Conservation (phyloP, 1,139 yeast genomes). For the Pichia sp. region DNA sequence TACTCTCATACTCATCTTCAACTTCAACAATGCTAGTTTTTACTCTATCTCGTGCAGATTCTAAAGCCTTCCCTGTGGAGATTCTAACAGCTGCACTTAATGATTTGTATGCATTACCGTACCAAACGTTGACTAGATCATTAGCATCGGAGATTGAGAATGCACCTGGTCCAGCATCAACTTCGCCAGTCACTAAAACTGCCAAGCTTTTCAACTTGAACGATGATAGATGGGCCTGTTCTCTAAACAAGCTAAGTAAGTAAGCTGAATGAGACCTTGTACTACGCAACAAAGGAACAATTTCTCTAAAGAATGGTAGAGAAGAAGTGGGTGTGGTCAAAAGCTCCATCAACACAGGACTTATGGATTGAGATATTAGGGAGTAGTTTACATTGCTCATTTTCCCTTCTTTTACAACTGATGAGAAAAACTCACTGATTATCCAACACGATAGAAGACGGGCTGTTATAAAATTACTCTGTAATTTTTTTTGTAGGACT, state of each 20-base stretch:
- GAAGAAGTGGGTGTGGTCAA: slow-evolving; percentile 30
- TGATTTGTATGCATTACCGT: slow-evolving; percentile 56
- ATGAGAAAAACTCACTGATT: slow-evolving; percentile 65
- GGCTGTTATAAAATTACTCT: slow-evolving; percentile 75
- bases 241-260: slow-evolving; percentile 70
- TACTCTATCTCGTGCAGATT: slow-evolving; percentile 73
- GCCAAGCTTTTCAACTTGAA: slow-evolving; percentile 80
- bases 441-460: slow-evolving; percentile 66
- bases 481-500: slow-evolving; percentile 27
- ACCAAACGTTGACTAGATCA: slow-evolving; percentile 60
- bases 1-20: slow-evolving; percentile 45
- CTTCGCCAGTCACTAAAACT: slow-evolving; percentile 87
- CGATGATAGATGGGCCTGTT: slow-evolving; percentile 69
- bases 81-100: slow-evolving; percentile 73
- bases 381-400: slow-evolving; percentile 23
- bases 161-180: slow-evolving; percentile 93
- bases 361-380: slow-evolving; percentile 11
- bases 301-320: slow-evolving; percentile 67
- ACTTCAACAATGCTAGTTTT: slow-evolving; percentile 68
- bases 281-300: slow-evolving; percentile 81
- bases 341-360: slow-evolving; percentile 11
- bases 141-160: slow-evolving; percentile 79
- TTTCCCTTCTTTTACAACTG: slow-evolving; percentile 27
- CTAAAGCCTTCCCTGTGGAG: slow-evolving; percentile 66
- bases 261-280: slow-evolving; percentile 87